Evolutionary conservation across 352 stramenopile species (phyloP), one percentile per base, ranked within the genome.

Genomic region (Phytophthora rubi): DNA sequence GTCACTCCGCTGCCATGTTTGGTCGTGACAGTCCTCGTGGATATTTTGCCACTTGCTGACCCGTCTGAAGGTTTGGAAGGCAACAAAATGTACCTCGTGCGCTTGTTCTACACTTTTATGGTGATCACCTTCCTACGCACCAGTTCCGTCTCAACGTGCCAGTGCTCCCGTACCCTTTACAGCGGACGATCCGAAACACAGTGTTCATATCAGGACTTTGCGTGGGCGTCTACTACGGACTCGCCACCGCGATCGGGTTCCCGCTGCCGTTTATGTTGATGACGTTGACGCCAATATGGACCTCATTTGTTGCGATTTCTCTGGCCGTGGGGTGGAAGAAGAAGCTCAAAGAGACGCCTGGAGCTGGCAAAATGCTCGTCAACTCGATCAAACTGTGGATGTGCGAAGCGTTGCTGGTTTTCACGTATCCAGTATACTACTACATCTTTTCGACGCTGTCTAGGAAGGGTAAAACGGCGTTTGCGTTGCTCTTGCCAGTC

Each of bases 1-100:
- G 39, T 21, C 0, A 71, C 56, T 2, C 63, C 63, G 18, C 21
- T 70, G 15, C 55, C 63, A 23, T 70, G 63, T n/a, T 44, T 65
- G 48, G 15, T 18, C 23, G 58, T 48, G 7, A 65, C 48, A 13
- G 49, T 65, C 2, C 32, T 65, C 10, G 37, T 59, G 15, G 63
- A 71, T 35, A 23, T 49, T 23, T 49, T 49, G 21, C 16, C 42
- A 8, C 15, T 49, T 21, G 42, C 16, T 21, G n/a, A 21, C 15
- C 42, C 42, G 16, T 49, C n/a, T 23, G 4, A 23, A 23, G 42
- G 42, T 5, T 15, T 49, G 42, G 16, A 13, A 1, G 42, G 15
- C n/a, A 49, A 49, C 42, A 49, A 49, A 10, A 23, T 49, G 16
- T 49, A 26, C 42, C 26, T 13, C 42, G 6, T 18, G 7, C 42